Evolutionary conservation across 179 eudicot genomes (phyloP), one percentile per base, ranked within the genome.

Genomic region (Carnegiea gigantea): DNA sequence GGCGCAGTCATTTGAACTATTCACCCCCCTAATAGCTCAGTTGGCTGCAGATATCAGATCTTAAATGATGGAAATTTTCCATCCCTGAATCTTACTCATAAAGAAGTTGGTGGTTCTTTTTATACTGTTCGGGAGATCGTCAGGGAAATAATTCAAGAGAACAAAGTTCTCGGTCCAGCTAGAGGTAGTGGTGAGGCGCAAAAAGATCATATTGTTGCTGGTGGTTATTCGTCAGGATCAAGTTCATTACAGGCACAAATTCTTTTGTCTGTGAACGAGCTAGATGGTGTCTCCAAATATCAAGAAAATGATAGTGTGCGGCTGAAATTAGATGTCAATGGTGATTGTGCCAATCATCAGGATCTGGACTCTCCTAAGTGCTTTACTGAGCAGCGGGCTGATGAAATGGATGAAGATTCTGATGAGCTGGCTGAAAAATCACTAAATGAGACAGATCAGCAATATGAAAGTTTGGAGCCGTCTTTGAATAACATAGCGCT

Each of bases 21-120:
- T 74, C 8, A 28, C 65, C 24, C 2, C 21, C 21, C 70, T 36
- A 26, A 23, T 49, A 26, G 30, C 60, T 60, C 26, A 49, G 43
- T 40, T 79, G 81, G n/a, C 38, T 86, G 78, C 89, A 95, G 99
- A 87, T 88, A 95, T 84, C 98, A 95, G 89, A 85, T 77, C 72
- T 78, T 79, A 77, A 95, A 94, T 79, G 86, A 88, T 70, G 99
- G 98, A 76, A 87, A 82, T 77, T 95, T 95, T 76, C 99, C 99
- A 44, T 92, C 98, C 6, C 88, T 95, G 84, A 92, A 82, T 84
- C 92, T 94, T 51, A 92, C 99, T 28, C 94, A 91, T 84, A 94
- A 94, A 86, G 98, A 95, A 90, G 96, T 95, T 83, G 99, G 99
- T 78, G 98, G 99, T 40, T 95, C 99, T 14, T 95, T 90, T 88